Evolutionary conservation across 2,329 filamentous ascomycete species (phyloP).

Genomic region (Phaeosphaeria sp.): DNA sequence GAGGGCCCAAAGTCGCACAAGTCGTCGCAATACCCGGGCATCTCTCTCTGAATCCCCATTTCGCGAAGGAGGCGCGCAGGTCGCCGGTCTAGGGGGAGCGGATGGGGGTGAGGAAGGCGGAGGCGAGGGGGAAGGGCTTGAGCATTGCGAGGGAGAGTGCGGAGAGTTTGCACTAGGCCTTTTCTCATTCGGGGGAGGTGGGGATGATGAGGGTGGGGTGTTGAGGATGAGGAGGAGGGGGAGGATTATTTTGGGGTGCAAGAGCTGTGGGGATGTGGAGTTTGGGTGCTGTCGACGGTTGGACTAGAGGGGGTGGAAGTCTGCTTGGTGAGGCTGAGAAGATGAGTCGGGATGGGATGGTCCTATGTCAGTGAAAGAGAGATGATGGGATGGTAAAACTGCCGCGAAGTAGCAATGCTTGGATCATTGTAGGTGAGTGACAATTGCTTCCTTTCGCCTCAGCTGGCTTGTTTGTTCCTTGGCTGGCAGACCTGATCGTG

Average conservation of each 20-base stretch:
- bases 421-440: neutral
- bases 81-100: neutral
- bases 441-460: neutral
- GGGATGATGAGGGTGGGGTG: neutral
- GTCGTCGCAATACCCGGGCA: neutral
- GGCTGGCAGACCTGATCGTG: neutral
- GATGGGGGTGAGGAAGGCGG: neutral
- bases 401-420: neutral
- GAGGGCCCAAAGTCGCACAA: slow-evolving; percentile 1
- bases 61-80: neutral
- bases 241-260: too few relatives aligned
- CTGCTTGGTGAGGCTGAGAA: too few relatives aligned
- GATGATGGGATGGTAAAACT: neutral
- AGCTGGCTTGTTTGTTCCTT: neutral
- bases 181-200: neutral
- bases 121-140: neutral
- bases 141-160: neutral
- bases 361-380: neutral
- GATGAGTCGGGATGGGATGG: too few relatives aligned
- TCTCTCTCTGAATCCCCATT: slow-evolving; percentile 2
- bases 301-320: neutral
- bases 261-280: too few relatives aligned
- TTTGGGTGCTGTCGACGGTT: too few relatives aligned
- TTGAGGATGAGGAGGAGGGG: too few relatives aligned
- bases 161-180: slow-evolving; percentile 1